phyloP scores from a whole-genome alignment of 768 basidiomycete species.

The Cytidiella melzeri region DNA sequence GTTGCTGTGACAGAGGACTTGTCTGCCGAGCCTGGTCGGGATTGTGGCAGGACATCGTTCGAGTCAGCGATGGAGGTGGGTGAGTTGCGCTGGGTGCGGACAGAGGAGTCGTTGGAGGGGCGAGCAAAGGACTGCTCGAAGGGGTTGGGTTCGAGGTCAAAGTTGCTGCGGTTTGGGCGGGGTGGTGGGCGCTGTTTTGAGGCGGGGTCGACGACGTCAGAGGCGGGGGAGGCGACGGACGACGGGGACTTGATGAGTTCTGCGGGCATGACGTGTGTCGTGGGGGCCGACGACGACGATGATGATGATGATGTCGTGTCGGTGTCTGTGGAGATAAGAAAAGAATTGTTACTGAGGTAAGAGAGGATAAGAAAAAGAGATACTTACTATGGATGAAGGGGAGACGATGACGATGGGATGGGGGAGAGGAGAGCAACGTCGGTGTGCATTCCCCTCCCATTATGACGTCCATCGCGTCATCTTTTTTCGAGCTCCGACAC shows the following conservation, averaged over 20 bases:
- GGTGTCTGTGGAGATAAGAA: neutral
- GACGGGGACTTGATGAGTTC: slow-evolving; percentile 1
- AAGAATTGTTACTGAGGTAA: neutral
- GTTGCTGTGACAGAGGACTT: slow-evolving; percentile 19
- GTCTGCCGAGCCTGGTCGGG: slow-evolving; percentile 18
- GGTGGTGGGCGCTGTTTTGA: slow-evolving; percentile 15
- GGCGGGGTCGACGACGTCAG: slow-evolving; percentile 10
- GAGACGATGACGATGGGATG: neutral
- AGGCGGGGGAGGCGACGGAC: slow-evolving; percentile 6
- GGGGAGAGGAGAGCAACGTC: neutral
- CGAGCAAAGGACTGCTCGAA: slow-evolving; percentile 80
- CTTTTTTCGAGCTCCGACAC: neutral
- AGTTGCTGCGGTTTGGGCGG: slow-evolving; percentile 23
- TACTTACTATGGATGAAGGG: neutral
- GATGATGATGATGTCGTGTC: neutral
- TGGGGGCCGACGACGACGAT: too few relatives aligned
- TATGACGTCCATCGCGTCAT: neutral
- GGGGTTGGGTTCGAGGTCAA: slow-evolving; percentile 47
- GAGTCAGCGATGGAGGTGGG: slow-evolving; percentile 29
- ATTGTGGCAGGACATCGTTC: slow-evolving; percentile 20
- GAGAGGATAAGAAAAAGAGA: neutral
- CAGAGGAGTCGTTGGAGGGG: slow-evolving; percentile 44
- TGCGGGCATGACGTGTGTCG: neutral
- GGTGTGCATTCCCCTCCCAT: neutral
- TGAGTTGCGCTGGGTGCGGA: slow-evolving; percentile 29